phyloP scores from a whole-genome alignment of 768 basidiomycete species.

The Tylopilus felleus region DNA sequence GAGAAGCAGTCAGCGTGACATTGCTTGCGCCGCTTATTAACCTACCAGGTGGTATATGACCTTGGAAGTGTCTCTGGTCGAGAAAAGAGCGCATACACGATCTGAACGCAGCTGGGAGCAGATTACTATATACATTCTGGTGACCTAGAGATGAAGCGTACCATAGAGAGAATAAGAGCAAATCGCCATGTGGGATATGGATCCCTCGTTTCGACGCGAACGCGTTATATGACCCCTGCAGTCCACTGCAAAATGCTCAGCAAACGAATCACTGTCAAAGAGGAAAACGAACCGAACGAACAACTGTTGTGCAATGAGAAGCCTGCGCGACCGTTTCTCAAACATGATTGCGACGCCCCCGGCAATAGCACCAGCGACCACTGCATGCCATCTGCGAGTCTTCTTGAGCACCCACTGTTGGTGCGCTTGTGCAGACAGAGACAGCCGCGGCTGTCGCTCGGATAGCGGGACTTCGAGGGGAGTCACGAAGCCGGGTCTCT shows the following conservation, averaged over 20 bases:
- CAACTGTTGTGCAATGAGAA: conserved; percentile 78
- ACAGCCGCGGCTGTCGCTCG: conserved; percentile 49
- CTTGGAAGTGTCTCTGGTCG: conserved; percentile 82
- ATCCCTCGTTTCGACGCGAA: conserved; percentile 66
- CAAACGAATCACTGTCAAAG: background rate
- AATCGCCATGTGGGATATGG: conserved; percentile 76
- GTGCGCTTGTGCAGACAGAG: conserved; percentile 60
- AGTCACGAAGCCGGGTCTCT: conserved; percentile 5
- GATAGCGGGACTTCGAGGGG: conserved; percentile 20
- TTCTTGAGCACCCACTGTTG: conserved; percentile 60
- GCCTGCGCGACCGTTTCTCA: conserved; percentile 64
- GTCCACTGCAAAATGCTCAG: conserved; percentile 49
- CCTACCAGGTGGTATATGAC: conserved; percentile 73
- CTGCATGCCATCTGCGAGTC: conserved; percentile 75
- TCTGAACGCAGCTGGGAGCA: conserved; percentile 68
- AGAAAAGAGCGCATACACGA: conserved; percentile 74
- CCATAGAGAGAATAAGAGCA: conserved; percentile 77
- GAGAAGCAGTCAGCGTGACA: background rate
- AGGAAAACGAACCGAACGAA: conserved; percentile 64
- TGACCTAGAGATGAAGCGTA: conserved; percentile 31
- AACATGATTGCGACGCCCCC: conserved; percentile 73
- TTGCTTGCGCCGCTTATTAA: background rate
- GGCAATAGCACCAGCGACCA: conserved; percentile 72
- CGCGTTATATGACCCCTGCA: conserved; percentile 87
- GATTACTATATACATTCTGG: background rate